Percentiles rank a stretch among this genome's conserved stretches.
Evolutionary conservation across 352 stramenopile genomes (phyloP).

Genomic region (Blastocystis sp.): DNA sequence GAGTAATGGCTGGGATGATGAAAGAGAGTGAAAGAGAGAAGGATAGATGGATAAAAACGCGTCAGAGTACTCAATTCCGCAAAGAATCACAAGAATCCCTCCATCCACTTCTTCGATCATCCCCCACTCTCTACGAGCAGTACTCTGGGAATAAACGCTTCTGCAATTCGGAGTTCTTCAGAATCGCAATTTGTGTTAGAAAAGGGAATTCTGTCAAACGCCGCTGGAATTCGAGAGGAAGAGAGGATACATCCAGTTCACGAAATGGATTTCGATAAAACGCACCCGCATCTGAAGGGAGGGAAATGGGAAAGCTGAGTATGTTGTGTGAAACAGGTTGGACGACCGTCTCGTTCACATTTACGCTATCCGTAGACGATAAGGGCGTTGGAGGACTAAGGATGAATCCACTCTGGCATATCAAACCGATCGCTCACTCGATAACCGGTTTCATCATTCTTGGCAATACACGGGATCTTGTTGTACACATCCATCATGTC

Average conservation of each 20-base stretch:
- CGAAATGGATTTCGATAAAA: conserved; percentile 31
- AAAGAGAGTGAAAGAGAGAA: no score
- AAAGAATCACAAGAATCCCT: no score
- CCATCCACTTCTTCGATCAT: background rate
- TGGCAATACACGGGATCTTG: background rate
- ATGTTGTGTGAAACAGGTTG: background rate
- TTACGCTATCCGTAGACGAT: background rate
- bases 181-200: conserved; percentile 44
- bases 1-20: no score
- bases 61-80: no score
- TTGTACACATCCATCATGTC: background rate
- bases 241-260: background rate
- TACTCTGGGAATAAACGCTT: background rate
- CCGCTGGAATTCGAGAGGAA: background rate
- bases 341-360: background rate
- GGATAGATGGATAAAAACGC: no score
- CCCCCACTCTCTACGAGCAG: no score
- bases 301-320: no score
- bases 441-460: background rate
- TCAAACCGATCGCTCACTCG: no score
- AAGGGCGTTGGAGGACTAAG: no score
- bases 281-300: no score
- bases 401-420: no score
- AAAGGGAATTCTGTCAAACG: background rate
- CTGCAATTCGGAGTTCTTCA: background rate